Base-by-base conservation (phyloP, 805 yeast species). In the Kregervanrija pseudodelftensis region DNA sequence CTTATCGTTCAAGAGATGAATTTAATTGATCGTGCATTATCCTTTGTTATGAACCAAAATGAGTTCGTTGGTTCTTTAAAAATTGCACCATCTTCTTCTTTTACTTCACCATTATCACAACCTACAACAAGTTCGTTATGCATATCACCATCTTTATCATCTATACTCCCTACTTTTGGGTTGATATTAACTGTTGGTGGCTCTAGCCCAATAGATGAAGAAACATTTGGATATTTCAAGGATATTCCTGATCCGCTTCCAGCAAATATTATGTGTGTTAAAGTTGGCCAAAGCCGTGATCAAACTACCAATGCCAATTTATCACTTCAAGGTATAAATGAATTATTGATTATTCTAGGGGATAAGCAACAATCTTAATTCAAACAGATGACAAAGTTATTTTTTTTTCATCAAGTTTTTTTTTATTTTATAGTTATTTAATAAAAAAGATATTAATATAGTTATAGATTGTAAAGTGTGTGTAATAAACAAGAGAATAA, bases 1-100 rank as follows among this genome's bases (percentile, higher is more conserved):
- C 81, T 89, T 8, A 78, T 83, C 39, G 80, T 89, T 12, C 90
- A 86, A 57, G 82, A 82, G 51, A 67, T 72, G 36, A 77, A 80
- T 44, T 65, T 83, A 42, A 67, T 82, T 1, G 55, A 75, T 31
- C 73, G 77, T 42, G 81, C 89, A 0, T 61, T 83, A 37, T 67
- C 73, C 9, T 77, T 75, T 51, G 63, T 85, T 41, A 58, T 79
- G 42, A 65, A 64, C 39, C 66, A 61, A 39, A 38, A 44, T 31
- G 37, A 40, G 2, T 52, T 55, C 36, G 47, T 46, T 11, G 57
- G 52, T 2, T 48, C 47, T 1, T 12, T 56, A 31, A 49, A 48
- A 31, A 37, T 38, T 13, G 34, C 57, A 4, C 60, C 60, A 12
- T 44, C 53, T 1, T 56, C 63, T 1, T 48, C 59, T 2, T 28